Base-by-base conservation (phyloP, 106 monocot genomes). In the Dendrobium nobile region DNA sequence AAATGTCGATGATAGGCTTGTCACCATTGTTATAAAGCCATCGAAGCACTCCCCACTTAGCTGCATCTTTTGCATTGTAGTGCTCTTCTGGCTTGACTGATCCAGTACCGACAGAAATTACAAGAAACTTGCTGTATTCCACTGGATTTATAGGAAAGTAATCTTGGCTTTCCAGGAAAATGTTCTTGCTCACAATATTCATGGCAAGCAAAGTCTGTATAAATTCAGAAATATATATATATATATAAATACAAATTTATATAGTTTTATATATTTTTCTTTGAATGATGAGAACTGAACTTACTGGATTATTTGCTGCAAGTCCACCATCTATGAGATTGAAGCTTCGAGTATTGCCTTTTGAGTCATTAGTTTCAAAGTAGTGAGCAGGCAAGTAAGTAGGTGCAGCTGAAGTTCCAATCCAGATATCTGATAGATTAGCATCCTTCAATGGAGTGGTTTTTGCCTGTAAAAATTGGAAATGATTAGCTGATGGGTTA, bases 231-330 rank as follows among this genome's bases (percentile, higher is more conserved):
- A 33, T 8, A 51, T 2, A 51, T 31, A 11, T 51, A 11, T 9
- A 51, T 11, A 13, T 13, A 51, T 15, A 2, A 1, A 51, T 15
- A 51, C 2, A 51, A 2, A 51, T 51, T 13, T 51, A 51, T 10
- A 13, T 22, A 4, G 20, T n/a, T 2, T 24, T 61, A 61, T 22
- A 61, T 61, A 4, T 3, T 61, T 61, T 61, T 3, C 15, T 51
- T 51, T 51, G 9, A 45, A 45, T 45, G 45, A 9, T 45, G 51
- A 13, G 8, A 61, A 26, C 9, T 64, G 0, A 61, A 70, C 9
- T 76, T 83, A 92, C 92, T 4, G 92, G 92, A 76, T 92, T 90
- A 73, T 90, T 88, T 19, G 89, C 92, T 37, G 87, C 85, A 0
- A 92, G 55, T 7, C 86, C 92, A 0, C 90, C 92, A 27, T 92